These are phyloP conservation scores for Cutaneotrichosporon mucoides DNA, from an alignment of 1,284 basidiomycete species.

Conservation along the genomic window DNA sequence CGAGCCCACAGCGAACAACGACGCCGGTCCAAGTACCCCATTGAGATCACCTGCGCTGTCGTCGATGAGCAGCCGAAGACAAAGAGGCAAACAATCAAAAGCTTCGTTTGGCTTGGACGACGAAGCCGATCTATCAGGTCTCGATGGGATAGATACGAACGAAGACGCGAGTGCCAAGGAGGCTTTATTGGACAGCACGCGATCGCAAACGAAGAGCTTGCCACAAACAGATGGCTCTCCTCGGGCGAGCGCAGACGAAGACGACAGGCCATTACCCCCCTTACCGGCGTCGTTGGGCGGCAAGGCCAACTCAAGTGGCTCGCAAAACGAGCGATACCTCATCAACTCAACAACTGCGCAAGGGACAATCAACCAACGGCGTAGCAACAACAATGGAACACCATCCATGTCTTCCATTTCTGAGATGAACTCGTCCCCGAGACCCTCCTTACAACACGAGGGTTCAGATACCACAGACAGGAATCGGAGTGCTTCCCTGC, in stretches of 20 bases:
- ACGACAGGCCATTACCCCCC: constrained; percentile 25
- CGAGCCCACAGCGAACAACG: constrained; percentile 1
- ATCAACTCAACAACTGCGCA: constrained; percentile 33
- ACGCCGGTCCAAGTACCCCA: constrained; percentile 10
- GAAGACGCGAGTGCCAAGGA: constrained; percentile 3
- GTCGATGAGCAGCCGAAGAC: constrained; percentile 1
- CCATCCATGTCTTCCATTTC: constrained; percentile 18
- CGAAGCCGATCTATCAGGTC: constrained; percentile 27
- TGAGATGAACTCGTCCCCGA: constrained; percentile 12
- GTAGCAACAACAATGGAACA: constrained; percentile 18
- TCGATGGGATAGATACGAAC: constrained; percentile 24
- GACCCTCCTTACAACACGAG: constrained; percentile 4
- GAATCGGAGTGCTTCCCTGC: constrained; percentile 5
- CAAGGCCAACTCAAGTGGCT: neutral
- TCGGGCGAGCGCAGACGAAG: constrained; percentile 4
- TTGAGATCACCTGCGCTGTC: constrained; percentile 9
- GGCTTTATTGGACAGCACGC: too few species aligned
- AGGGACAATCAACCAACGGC: constrained; percentile 40
- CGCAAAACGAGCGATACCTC: constrained; percentile 15
- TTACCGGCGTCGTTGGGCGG: constrained; percentile 11
- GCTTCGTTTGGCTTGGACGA: constrained; percentile 31
- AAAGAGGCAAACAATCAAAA: constrained; percentile 9
- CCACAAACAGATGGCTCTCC: neutral
- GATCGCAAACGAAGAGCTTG: too few species aligned
- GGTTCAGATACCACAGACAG: constrained; percentile 7